Evolutionary conservation across 2,329 filamentous ascomycete species (phyloP).

Genomic region (Cordyceps cateniannulata): DNA sequence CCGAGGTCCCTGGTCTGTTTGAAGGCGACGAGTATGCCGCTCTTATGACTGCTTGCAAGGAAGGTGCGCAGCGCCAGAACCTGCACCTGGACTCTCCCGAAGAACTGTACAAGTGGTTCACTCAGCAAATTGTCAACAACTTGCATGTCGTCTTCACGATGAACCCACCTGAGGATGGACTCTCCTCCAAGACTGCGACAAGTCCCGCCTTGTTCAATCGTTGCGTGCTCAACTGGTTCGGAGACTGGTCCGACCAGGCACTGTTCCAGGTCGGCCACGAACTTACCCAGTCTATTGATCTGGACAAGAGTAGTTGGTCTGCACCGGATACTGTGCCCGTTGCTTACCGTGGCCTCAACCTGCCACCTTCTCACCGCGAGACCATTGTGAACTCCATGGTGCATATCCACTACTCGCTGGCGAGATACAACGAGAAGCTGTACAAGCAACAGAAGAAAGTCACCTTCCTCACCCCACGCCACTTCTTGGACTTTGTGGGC

Average conservation of each 20-base stretch:
- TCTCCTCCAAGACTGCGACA: constrained; percentile 93
- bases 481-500: constrained; percentile 96
- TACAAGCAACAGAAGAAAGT: constrained; percentile 86
- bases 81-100: constrained; percentile 94
- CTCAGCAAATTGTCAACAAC: constrained; percentile 97
- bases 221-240: constrained; percentile 99
- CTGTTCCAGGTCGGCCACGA: constrained; percentile 96
- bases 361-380: constrained; percentile 87
- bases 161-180: constrained; percentile 93
- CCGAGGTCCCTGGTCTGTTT: constrained; percentile 97
- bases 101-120: constrained; percentile 99
- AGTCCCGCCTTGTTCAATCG: constrained; percentile 98
- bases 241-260: constrained; percentile 98
- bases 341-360: constrained; percentile 75
- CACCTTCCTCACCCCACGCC: constrained; percentile 89
- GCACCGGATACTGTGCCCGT: constrained; percentile 90
- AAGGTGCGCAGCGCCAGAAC: constrained; percentile 93
- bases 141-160: constrained; percentile 99
- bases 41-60: constrained; percentile 99
- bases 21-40: constrained; percentile 98
- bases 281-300: constrained; percentile 90
- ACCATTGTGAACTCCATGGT: constrained; percentile 98
- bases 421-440: constrained; percentile 80
- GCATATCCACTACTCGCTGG: constrained; percentile 92
- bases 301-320: constrained; percentile 79